phyloP scores from a whole-genome alignment of 768 basidiomycete genomes.

The Saitozyma sp. region DNA sequence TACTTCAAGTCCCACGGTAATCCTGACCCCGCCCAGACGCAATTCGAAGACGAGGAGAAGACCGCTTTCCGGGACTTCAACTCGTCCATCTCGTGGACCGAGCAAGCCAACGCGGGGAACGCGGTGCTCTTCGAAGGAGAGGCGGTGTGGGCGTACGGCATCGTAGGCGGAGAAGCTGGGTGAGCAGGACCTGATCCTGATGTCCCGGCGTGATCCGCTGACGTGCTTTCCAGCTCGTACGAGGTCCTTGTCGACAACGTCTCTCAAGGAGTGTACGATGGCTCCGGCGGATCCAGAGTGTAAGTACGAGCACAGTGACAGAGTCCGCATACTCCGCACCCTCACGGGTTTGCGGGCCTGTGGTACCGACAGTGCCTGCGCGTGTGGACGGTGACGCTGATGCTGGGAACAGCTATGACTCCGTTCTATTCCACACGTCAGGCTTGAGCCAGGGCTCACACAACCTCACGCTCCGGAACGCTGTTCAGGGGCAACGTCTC shows the following conservation, averaged over 20 bases:
- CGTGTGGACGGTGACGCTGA: neutral
- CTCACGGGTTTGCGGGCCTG: neutral
- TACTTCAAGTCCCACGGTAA: neutral
- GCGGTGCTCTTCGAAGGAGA: slow-evolving; percentile 22
- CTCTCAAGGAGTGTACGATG: slow-evolving; percentile 26
- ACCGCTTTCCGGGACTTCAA: slow-evolving; percentile 16
- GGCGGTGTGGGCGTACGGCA: slow-evolving; percentile 21
- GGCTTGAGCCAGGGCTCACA: slow-evolving; percentile 18
- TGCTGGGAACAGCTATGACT: slow-evolving; percentile 20
- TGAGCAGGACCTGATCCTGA: no score
- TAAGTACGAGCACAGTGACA: slow-evolving; percentile 10
- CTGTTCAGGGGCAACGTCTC: slow-evolving; percentile 26
- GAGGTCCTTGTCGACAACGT: slow-evolving; percentile 32
- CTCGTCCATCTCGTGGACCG: slow-evolving; percentile 36
- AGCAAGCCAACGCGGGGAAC: slow-evolving; percentile 26
- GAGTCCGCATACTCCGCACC: neutral
- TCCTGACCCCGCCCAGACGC: neutral
- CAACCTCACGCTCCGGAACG: slow-evolving; percentile 26
- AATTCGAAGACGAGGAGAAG: slow-evolving; percentile 2
- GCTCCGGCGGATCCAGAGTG: slow-evolving; percentile 21
- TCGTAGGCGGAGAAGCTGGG: slow-evolving; percentile 7
- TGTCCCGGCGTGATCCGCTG: no score
- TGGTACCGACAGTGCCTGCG: no score
- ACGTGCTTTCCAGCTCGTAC: slow-evolving; percentile 13
- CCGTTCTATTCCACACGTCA: slow-evolving; percentile 29